Base-by-base conservation (phyloP, 345 rosid species). In the Xanthoceras sorbifolium region DNA sequence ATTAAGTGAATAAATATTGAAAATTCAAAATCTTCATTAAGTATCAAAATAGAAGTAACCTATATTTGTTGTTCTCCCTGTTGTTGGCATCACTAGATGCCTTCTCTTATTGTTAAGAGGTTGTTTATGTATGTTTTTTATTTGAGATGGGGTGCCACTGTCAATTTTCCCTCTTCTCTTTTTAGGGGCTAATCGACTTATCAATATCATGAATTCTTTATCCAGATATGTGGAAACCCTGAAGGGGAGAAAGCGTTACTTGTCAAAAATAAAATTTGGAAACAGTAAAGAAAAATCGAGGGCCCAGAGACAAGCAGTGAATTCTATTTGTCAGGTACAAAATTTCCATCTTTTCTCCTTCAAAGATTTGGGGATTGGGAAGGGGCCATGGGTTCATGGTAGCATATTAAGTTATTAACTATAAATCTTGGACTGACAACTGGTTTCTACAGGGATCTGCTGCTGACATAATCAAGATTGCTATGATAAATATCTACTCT, bases 291-390 rank as follows among this genome's bases (percentile, higher is more conserved):
- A 92, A 84, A 92, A 91, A 82, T 86, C 91, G 22, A 96, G 88
- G 85, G 99, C 98, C 83, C 96, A 92, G 85, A 91, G 99, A 78
- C 99, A 96, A 86, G 98, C 97, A 55, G 98, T 93, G 63, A 96
- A 96, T 84, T 96, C 99, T 79, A 88, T 96, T 79, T 93, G 98
- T 83, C 98, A 92, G 97, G 99, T 96, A 86, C 69, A 38, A 60
- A 42, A 72, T 64, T 44, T 78, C n/a, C 76, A 20, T 44, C 28
- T 70, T 7, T 40, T 29, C 25, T 11, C 55, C 65, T 78, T 23
- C 32, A 59, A 26, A 26, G 29, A 8, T 32, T n/a, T 0, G 36
- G 9, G 71, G 17, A 46, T 46, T 4, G 48, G n/a, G 29, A 46
- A 17, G 38, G 46, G 60, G 40, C n/a, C 10, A 20, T 60, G 59